Base-by-base conservation (phyloP, 441 rosid species). In the Melastoma candidum region DNA sequence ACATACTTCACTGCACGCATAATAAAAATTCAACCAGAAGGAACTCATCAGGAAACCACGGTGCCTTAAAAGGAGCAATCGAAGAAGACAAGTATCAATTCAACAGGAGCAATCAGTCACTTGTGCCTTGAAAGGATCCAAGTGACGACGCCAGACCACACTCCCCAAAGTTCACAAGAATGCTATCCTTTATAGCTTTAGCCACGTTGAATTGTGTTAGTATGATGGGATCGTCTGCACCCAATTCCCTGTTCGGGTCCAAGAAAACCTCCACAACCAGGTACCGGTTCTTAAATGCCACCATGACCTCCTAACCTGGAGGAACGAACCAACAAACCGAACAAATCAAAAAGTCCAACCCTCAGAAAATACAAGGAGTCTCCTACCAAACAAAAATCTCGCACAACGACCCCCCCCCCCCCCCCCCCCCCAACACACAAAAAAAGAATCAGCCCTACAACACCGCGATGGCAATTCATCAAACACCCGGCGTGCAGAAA, bases 201-300 rank as follows among this genome's bases (percentile, higher is more conserved):
- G 83, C 60, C 39, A 85, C 67, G 49, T 87, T 90, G 63, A 64
- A 72, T 10, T 72, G 81, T 9, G 98, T 90, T 54, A 90, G 65
- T 48, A 78, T 73, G 36, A 90, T 69, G 3, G 95, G 84, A 14
- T 80, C 84, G 54, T 76, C 87, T 11, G 62, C 71, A 2, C 24
- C 54, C n/a, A 74, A 62, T 46, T 80, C 84, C 36, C 75, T 74
- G 58, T 80, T 85, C 1, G 87, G 96, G 60, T 87, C 95, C 58
- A 85, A 56, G 66, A 74, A 78, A 1, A 80, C 74, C 72, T 90
- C 95, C 81, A 83, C 71, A 36, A 90, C 77, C 83, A 83, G 61
- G 66, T 78, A 87, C 58, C 93, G 71, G 57, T 87, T 90, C 72
- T 87, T 85, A 43, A 87, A 87, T 48, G 74, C 95, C 49, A 87